Percentiles rank a stretch among this genome's conserved stretches.
These are phyloP conservation scores for Pseudocercospora macadamiae DNA, from an alignment of 2,329 filamentous ascomycete species.

Conservation along the genomic window DNA sequence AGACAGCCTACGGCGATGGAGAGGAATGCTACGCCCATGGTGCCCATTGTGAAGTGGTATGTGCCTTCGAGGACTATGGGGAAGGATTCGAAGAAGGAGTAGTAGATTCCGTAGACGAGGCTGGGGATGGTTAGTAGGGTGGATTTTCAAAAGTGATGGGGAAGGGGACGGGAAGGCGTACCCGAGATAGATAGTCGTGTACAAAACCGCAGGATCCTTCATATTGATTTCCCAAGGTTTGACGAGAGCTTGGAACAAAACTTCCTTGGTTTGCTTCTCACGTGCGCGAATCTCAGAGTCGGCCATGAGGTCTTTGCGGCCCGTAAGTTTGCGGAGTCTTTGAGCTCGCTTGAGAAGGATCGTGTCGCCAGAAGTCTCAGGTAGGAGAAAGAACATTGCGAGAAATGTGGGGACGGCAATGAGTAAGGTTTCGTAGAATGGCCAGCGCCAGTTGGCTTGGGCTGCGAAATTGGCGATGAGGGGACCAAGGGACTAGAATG, in stretches of 20 bases:
- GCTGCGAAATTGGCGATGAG: constrained; percentile 54
- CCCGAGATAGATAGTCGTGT: constrained; percentile 42
- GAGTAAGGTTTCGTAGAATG: constrained; percentile 66
- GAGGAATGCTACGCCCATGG: constrained; percentile 6
- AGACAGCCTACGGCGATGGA: constrained; percentile 2
- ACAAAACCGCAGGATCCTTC: constrained; percentile 59
- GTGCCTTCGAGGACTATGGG: constrained; percentile 63
- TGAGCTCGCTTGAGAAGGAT: constrained; percentile 44
- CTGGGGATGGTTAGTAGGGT: constrained; percentile 32
- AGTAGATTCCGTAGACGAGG: constrained; percentile 65
- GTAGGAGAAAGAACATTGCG: constrained; percentile 59
- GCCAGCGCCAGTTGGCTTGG: constrained; percentile 66
- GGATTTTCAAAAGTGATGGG: not conserved
- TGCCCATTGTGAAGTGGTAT: constrained; percentile 60
- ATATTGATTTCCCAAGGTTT: constrained; percentile 59
- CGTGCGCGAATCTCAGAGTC: constrained; percentile 1
- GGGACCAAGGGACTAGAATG: constrained; percentile 56
- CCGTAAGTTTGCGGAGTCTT: constrained; percentile 43
- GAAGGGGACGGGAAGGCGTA: not conserved
- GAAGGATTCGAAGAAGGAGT: constrained; percentile 66
- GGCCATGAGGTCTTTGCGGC: constrained; percentile 29
- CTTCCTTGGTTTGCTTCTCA: not conserved
- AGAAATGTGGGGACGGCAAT: constrained; percentile 57
- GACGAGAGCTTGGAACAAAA: constrained; percentile 56
- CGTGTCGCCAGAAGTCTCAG: constrained; percentile 57